Base-by-base conservation (phyloP, 2,329 filamentous ascomycete genomes). In the Xylariaceae sp. region DNA sequence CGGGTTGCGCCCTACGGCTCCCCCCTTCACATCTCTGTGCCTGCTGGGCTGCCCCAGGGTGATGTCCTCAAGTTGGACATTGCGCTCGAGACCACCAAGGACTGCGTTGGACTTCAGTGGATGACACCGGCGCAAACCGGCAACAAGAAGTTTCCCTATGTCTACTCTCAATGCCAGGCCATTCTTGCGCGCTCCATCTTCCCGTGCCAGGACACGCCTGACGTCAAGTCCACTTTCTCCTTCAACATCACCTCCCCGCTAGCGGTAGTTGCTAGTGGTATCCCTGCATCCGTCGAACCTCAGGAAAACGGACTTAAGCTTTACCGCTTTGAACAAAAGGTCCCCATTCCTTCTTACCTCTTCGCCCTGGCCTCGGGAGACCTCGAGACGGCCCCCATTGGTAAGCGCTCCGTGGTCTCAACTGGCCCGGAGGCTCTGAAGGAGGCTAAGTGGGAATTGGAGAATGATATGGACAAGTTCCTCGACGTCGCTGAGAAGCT, bases 141-240 rank as follows among this genome's bases (percentile, higher is more conserved):
- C 60, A 97, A 96, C 82, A 92, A 92, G 78, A 94, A 92, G 75
- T 89, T 95, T 66, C 93, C 93, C 1, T 97, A 97, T 76, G 93
- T 97, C 87, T 97, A 97, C 78, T 95, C 90, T 50, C 94, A 97
- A 78, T 96, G 92, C 74, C 93, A 99, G 79, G 92, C 93, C 56
- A 97, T 97, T 70, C 92, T 97, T 70, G 91, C 90, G 49, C 87
- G 94, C 61, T 96, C 92, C 52, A 84, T 97, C 62, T 96, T 97
- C 74, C 94, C 94, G 5, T 97, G 93, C 75, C 93, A 97, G 77
- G 94, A 99, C 72, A 97, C 94, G 0, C 94, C 94, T 2, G 93
- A 97, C 73, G 89, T 97, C 69, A 99, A 99, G 79, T 92, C 90
- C n/a, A 95, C 92, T 1, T 92, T 92, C 75, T 86, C 87, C 63